These are phyloP conservation scores for Choanephora cucurbitarum DNA, from an alignment of 371 early-diverging fungal species.

Conservation along the genomic window DNA sequence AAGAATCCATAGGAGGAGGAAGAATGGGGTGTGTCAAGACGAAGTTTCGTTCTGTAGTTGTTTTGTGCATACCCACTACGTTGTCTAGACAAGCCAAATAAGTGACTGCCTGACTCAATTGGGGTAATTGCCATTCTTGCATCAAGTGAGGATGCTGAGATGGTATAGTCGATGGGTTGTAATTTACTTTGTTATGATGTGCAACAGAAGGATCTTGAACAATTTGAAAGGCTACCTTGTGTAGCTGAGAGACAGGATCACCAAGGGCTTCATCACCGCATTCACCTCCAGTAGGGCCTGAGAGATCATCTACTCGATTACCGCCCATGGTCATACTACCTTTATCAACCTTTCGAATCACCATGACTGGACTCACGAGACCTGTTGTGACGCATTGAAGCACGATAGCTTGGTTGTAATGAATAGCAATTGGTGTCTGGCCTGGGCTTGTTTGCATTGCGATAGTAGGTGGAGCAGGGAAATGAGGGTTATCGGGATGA, in stretches of 20 bases:
- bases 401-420: constrained; percentile 83
- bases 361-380: constrained; percentile 80
- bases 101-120: constrained; percentile 53
- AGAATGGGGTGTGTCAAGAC: constrained; percentile 19
- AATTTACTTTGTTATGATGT: constrained; percentile 32
- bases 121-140: constrained; percentile 39
- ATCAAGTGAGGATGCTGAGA: not conserved
- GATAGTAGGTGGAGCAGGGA: constrained; percentile 77
- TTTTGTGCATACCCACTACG: constrained; percentile 77
- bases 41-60: constrained; percentile 54
- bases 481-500: constrained; percentile 57
- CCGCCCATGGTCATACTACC: constrained; percentile 80
- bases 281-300: constrained; percentile 54
- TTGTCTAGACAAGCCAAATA: constrained; percentile 79
- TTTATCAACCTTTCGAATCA: constrained; percentile 82
- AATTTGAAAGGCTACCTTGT: constrained; percentile 89
- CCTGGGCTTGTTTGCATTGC: constrained; percentile 73
- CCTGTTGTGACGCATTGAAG: constrained; percentile 83
- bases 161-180: constrained; percentile 24
- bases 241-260: constrained; percentile 85
- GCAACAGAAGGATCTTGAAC: constrained; percentile 51
- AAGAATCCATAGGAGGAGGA: constrained; percentile 6
- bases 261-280: constrained; percentile 53
- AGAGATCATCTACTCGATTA: constrained; percentile 53
- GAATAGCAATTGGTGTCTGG: constrained; percentile 69